phyloP scores from a whole-genome alignment of 2,329 filamentous ascomycete genomes.

The Davidsoniella virescens region DNA sequence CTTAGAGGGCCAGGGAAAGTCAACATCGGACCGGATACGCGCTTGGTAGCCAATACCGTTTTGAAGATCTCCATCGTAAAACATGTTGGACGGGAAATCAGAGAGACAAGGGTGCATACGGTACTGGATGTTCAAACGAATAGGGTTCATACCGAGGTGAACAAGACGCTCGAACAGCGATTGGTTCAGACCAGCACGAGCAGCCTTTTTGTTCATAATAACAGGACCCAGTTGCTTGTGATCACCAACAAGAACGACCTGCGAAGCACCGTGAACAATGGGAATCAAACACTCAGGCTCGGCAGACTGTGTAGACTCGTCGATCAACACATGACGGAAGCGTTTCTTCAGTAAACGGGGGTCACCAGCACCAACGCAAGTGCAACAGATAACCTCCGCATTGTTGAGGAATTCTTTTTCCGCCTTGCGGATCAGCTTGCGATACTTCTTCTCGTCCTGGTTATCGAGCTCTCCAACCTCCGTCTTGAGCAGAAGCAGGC shows the following conservation, averaged over 20 bases:
- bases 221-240: slow-evolving; percentile 96
- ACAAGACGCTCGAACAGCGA: slow-evolving; percentile 96
- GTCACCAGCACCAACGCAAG: slow-evolving; percentile 92
- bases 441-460: slow-evolving; percentile 97
- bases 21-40: slow-evolving; percentile 77
- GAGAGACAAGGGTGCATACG: slow-evolving; percentile 98
- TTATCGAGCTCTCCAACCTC: slow-evolving; percentile 84
- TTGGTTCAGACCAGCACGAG: slow-evolving; percentile 92
- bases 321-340: slow-evolving; percentile 93
- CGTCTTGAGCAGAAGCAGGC: slow-evolving; percentile 81
- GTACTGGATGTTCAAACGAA: slow-evolving; percentile 91
- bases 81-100: slow-evolving; percentile 98
- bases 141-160: slow-evolving; percentile 76
- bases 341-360: slow-evolving; percentile 93
- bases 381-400: slow-evolving; percentile 96
- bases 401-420: slow-evolving; percentile 91
- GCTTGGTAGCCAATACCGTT: slow-evolving; percentile 88
- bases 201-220: slow-evolving; percentile 99
- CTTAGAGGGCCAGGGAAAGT: slow-evolving; percentile 91
- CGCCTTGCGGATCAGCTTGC: slow-evolving; percentile 81
- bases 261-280: slow-evolving; percentile 90
- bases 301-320: slow-evolving; percentile 94
- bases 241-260: slow-evolving; percentile 95
- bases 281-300: slow-evolving; percentile 99
- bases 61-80: slow-evolving; percentile 92